phyloP scores from a whole-genome alignment of 2,329 filamentous ascomycete species.

The Endothia cerciana region DNA sequence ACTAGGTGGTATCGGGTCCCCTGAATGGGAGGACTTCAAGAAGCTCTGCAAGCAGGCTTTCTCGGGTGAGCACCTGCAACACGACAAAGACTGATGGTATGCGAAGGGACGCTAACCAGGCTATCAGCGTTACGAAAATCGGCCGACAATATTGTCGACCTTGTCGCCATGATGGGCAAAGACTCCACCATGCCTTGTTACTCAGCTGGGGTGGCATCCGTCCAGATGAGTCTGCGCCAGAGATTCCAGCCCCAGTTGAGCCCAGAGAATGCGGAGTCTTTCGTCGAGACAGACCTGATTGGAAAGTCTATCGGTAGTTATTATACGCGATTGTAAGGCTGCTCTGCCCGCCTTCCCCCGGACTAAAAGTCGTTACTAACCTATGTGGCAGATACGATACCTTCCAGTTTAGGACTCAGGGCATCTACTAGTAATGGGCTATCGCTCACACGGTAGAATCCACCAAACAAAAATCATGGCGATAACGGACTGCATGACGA shows the following conservation, averaged over 20 bases:
- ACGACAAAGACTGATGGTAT: background rate
- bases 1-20: constrained; percentile 71
- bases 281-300: constrained; percentile 79
- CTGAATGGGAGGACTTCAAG: constrained; percentile 77
- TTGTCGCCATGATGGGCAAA: constrained; percentile 83
- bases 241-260: constrained; percentile 83
- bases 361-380: constrained; percentile 15
- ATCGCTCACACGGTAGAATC: constrained; percentile 14
- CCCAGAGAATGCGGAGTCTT: constrained; percentile 78
- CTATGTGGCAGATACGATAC: constrained; percentile 68
- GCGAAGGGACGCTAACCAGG: constrained; percentile 26
- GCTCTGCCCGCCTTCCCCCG: no score
- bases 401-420: constrained; percentile 86
- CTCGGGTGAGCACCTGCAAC: constrained; percentile 58
- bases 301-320: constrained; percentile 84
- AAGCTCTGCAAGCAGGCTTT: constrained; percentile 81
- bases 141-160: constrained; percentile 78
- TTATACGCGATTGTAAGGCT: constrained; percentile 77
- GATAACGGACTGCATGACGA: constrained; percentile 11
- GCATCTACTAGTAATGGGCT: constrained; percentile 67
- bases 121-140: constrained; percentile 70
- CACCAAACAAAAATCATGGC: constrained; percentile 8
- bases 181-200: constrained; percentile 87
- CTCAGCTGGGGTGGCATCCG: constrained; percentile 71
- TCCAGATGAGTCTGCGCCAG: constrained; percentile 70